Conservation (phyloP, 192 early-diverging fungal species). For the Coemansia sp. region DNA sequence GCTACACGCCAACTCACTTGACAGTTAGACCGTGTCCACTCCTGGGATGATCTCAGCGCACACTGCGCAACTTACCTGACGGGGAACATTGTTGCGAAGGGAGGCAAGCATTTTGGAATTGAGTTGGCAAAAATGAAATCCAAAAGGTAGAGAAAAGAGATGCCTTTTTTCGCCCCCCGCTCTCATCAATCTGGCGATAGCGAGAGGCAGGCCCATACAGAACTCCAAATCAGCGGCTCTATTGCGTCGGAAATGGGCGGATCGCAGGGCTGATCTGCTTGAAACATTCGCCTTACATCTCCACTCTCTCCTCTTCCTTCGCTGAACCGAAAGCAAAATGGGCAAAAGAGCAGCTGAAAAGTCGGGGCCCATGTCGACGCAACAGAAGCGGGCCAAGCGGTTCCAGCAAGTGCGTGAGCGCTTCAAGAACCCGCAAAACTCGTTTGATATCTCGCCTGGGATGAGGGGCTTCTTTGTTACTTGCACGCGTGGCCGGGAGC, state of each 20-base stretch:
- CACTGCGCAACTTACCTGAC: constrained; percentile 26
- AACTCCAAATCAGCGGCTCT: background rate
- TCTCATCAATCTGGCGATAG: background rate
- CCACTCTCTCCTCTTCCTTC: background rate
- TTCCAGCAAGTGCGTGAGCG: constrained; percentile 39
- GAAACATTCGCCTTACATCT: background rate
- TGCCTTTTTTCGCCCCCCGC: background rate
- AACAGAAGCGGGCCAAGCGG: constrained; percentile 48
- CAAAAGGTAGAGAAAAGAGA: background rate
- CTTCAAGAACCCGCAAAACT: constrained; percentile 40
- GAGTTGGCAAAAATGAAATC: background rate
- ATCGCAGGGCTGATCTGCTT: background rate
- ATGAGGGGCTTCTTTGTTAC: constrained; percentile 55
- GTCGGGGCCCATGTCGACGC: constrained; percentile 16
- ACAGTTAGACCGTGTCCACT: background rate
- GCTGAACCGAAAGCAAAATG: constrained; percentile 7
- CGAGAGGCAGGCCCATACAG: background rate
- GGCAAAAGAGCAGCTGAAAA: constrained; percentile 29
- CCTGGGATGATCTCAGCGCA: background rate
- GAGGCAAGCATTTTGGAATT: constrained; percentile 34
- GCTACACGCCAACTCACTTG: constrained; percentile 12
- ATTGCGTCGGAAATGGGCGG: background rate
- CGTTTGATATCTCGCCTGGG: constrained; percentile 48
- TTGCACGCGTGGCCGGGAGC: constrained; percentile 43
- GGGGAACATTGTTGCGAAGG: constrained; percentile 34